These are phyloP conservation scores for Zygosaccharomyces lentus DNA, from an alignment of 805 yeast species.

Conservation along the genomic window DNA sequence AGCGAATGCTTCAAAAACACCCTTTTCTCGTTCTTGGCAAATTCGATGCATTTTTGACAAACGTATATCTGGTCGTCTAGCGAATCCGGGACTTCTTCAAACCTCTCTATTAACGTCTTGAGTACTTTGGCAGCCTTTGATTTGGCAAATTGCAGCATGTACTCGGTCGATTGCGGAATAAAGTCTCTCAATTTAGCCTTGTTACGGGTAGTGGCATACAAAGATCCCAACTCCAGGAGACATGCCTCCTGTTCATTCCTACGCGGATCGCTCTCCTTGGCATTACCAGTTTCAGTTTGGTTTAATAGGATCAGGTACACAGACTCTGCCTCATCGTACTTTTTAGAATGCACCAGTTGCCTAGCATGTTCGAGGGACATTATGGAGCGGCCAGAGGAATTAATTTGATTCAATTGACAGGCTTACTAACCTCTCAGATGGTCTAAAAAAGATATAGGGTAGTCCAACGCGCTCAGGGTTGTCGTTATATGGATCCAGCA, in stretches of 20 bases:
- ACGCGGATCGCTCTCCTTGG: conserved; percentile 35
- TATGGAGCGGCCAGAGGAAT: not conserved
- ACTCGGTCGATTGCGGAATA: conserved; percentile 60
- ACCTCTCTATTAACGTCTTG: conserved; percentile 71
- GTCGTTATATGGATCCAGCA: not conserved
- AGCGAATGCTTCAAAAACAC: conserved; percentile 84
- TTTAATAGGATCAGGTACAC: conserved; percentile 51
- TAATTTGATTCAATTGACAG: not conserved
- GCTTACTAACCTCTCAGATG: not conserved
- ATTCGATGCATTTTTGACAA: conserved; percentile 74
- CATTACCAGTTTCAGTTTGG: conserved; percentile 15
- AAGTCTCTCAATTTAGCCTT: conserved; percentile 53
- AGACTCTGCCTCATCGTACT: conserved; percentile 55
- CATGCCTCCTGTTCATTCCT: conserved; percentile 62
- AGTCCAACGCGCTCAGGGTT: not conserved
- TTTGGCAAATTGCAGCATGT: conserved; percentile 81
- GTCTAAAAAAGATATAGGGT: not conserved
- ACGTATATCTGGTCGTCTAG: conserved; percentile 68
- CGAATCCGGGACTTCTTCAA: conserved; percentile 58
- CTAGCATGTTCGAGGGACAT: conserved; percentile 56
- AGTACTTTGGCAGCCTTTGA: conserved; percentile 92
- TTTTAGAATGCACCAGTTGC: conserved; percentile 45
- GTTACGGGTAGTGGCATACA: conserved; percentile 52
- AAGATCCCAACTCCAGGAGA: conserved; percentile 67
- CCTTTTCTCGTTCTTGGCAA: conserved; percentile 82